These are phyloP conservation scores for Tuber calosporum DNA, from an alignment of 495 filamentous ascomycete genomes.

Conservation along the genomic window DNA sequence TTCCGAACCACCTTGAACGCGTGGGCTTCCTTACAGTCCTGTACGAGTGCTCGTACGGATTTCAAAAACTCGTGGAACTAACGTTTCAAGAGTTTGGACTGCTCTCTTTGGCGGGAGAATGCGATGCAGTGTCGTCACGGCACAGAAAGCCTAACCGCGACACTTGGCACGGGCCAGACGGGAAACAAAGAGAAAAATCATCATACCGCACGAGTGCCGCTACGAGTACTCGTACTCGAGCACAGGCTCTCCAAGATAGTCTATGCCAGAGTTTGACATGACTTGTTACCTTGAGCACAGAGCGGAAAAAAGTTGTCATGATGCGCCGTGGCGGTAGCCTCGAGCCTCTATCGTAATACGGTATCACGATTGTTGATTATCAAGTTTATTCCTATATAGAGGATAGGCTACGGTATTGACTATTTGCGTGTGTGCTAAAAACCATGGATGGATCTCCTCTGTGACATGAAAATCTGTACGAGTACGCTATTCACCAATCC, in stretches of 20 bases:
- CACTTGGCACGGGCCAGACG: neutral
- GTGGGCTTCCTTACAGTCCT: no score
- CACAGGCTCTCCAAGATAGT: neutral
- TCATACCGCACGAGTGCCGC: no score
- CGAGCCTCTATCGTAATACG: neutral
- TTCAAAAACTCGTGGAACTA: neutral
- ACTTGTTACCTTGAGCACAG: neutral
- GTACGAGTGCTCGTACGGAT: neutral
- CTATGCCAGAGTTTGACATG: neutral
- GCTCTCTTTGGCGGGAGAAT: neutral
- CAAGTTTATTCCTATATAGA: no score
- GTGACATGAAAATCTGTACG: neutral
- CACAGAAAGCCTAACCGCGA: neutral
- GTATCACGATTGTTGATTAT: neutral
- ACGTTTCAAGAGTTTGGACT: neutral
- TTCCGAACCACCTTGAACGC: neutral
- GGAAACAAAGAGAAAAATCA: conserved; percentile 1
- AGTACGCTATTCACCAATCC: neutral
- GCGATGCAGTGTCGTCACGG: neutral
- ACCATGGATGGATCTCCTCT: neutral
- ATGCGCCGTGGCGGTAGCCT: neutral
- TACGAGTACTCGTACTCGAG: no score
- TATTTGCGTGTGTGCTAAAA: neutral
- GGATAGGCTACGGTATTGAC: no score
- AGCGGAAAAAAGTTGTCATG: neutral